Evolutionary conservation across 2,329 filamentous ascomycete species (phyloP), one percentile per base, ranked within the genome.

Genomic region (Thielaviopsis ethacetica): DNA sequence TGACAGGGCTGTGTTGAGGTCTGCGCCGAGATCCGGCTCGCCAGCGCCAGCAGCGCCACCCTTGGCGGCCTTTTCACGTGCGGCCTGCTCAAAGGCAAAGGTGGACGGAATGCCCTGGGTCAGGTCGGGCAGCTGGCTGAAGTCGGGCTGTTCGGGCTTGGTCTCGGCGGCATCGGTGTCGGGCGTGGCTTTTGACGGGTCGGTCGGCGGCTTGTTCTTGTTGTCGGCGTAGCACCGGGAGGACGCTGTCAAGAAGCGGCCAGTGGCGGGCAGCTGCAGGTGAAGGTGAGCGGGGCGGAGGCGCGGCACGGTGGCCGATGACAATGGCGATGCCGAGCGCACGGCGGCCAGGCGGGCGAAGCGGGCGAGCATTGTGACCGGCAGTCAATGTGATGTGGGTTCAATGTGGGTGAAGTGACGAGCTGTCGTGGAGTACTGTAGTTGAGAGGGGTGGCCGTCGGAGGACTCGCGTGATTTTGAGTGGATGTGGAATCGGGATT

Each of bases 81-180:
- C 57, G 0, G 73, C 71, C 59, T 85, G 80, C 71, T 96, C 91
- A 61, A 84, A 84, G 59, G 85, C 87, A 59, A 96, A 78, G 0
- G 91, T 95, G 1, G 91, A 95, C 0, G 91, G 91, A 63, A 97
- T 95, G 63, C 91, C 91, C 67, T 91, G 85, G n/a, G 89, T 93
- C 52, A 97, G 77, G 68, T 97, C 91, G 57, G 91, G 91, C 13
- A 96, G 80, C 57, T 88, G 84, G 66, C 84, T 79, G 57, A 80
- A 76, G 24, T 73, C 71, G 56, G 67, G 65, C 56, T 64, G 51
- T 38, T 69, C 30, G 10, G 30, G 30, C 30, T 34, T 34, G 30
- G 30, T 34, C 7, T 34, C 44, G 7, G 17, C n/a, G 44, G 44
- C n/a, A 19, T 19, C 44, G 44, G 44, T n/a, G 44, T 49, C 44